Conservation (phyloP, 495 filamentous ascomycete species). For the Aspergillus mulundensis region DNA sequence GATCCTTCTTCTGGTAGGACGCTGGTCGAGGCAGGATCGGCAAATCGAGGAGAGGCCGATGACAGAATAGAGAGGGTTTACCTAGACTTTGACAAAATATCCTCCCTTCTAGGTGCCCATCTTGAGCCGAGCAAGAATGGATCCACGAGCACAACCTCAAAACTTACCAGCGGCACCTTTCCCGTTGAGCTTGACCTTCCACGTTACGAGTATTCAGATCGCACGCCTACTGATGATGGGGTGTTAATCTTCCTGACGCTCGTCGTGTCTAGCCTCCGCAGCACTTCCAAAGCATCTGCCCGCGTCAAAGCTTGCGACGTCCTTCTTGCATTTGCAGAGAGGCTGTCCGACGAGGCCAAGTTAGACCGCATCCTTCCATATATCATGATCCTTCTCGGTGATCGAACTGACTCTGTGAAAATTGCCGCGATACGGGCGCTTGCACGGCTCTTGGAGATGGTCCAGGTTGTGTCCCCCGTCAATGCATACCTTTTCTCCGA, state of each 20-base stretch:
- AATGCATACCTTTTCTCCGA: slow-evolving; percentile 95
- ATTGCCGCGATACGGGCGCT: slow-evolving; percentile 79
- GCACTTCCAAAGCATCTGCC: slow-evolving; percentile 80
- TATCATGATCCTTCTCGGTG: slow-evolving; percentile 72
- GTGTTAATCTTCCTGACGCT: slow-evolving; percentile 88
- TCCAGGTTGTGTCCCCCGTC: slow-evolving; percentile 82
- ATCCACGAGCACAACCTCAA: slow-evolving; percentile 22
- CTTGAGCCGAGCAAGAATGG: slow-evolving; percentile 18
- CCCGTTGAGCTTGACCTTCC: slow-evolving; percentile 89
- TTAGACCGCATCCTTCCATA: slow-evolving; percentile 92
- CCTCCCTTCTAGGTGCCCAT: slow-evolving; percentile 70
- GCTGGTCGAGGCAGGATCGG: slow-evolving; percentile 55
- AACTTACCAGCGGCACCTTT: slow-evolving; percentile 43
- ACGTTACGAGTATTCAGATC: slow-evolving; percentile 64
- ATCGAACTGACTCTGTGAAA: slow-evolving; percentile 76
- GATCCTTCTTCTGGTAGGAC: slow-evolving; percentile 80
- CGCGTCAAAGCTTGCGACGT: slow-evolving; percentile 89
- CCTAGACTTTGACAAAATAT: slow-evolving; percentile 95
- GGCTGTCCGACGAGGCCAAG: slow-evolving; percentile 92
- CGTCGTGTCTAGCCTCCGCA: slow-evolving; percentile 81
- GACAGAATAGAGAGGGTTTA: slow-evolving; percentile 90
- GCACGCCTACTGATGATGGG: slow-evolving; percentile 64
- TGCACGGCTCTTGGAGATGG: slow-evolving; percentile 82
- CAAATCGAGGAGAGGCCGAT: slow-evolving; percentile 77
- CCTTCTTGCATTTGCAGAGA: slow-evolving; percentile 86